Evolutionary conservation across 2,329 filamentous ascomycete species (phyloP).

Genomic region (Colletotrichum sp.): DNA sequence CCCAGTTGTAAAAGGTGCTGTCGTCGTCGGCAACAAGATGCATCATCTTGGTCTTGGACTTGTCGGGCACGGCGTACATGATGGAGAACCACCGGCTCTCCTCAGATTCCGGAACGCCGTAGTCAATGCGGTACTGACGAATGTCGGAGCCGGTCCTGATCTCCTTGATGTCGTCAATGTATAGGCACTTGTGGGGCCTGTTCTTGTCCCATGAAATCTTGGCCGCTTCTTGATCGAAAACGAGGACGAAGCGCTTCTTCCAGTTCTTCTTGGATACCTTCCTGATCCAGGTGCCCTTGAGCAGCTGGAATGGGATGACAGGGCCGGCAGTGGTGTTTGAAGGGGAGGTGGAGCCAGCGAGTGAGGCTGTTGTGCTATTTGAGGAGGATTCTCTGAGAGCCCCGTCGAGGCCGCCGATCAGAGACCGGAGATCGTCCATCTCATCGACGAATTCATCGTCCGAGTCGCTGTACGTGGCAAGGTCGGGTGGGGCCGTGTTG

Average conservation of each 20-base stretch:
- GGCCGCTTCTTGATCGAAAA: constrained; percentile 81
- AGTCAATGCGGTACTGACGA: constrained; percentile 87
- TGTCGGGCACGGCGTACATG: constrained; percentile 80
- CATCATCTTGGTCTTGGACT: constrained; percentile 83
- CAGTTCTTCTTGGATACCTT: constrained; percentile 88
- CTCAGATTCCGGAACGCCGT: constrained; percentile 69
- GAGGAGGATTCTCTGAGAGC: constrained; percentile 51
- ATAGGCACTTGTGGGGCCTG: constrained; percentile 82
- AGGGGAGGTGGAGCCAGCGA: constrained; percentile 43
- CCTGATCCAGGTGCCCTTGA: constrained; percentile 77
- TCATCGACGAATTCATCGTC: constrained; percentile 64
- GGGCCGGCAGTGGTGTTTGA: constrained; percentile 62
- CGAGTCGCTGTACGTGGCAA: constrained; percentile 52
- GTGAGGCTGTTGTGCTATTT: constrained; percentile 52
- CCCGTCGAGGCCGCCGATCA: constrained; percentile 44
- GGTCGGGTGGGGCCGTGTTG: constrained; percentile 65
- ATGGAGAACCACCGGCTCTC: constrained; percentile 88
- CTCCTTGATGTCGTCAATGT: constrained; percentile 94
- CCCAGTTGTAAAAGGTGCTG: constrained; percentile 79
- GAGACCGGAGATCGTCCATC: constrained; percentile 49
- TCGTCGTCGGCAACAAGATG: constrained; percentile 83
- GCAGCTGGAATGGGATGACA: constrained; percentile 76
- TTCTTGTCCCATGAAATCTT: constrained; percentile 88
- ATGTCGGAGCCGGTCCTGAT: constrained; percentile 85
- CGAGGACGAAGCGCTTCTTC: constrained; percentile 71